These are phyloP conservation scores for Veloboletus limbatus DNA, from an alignment of 1,284 basidiomycete genomes.

Conservation along the genomic window DNA sequence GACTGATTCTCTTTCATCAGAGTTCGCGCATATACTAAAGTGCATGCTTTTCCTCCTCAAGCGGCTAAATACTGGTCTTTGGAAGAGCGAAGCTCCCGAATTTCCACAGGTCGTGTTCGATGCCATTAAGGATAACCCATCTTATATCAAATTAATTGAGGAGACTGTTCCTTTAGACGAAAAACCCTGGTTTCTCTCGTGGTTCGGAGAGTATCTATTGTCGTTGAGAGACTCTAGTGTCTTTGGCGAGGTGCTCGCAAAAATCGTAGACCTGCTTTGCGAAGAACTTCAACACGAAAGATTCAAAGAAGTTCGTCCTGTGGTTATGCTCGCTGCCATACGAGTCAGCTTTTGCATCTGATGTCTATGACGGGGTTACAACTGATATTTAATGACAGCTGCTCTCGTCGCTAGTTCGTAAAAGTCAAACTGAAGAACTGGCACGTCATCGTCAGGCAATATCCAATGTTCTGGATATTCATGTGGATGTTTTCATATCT, in stretches of 20 bases:
- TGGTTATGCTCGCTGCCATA: slow-evolving; percentile 56
- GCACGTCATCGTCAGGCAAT: slow-evolving; percentile 33
- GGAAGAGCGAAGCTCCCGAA: slow-evolving; percentile 64
- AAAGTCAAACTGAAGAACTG: slow-evolving; percentile 33
- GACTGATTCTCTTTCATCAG: slow-evolving; percentile 37
- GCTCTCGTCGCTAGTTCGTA: slow-evolving; percentile 30
- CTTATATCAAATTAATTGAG: slow-evolving; percentile 53
- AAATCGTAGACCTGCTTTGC: slow-evolving; percentile 67
- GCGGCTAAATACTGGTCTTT: slow-evolving; percentile 53
- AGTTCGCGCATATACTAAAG: slow-evolving; percentile 62
- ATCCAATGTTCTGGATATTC: slow-evolving; percentile 51
- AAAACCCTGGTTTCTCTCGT: slow-evolving; percentile 47
- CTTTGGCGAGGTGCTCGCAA: slow-evolving; percentile 69
- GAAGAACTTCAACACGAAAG: slow-evolving; percentile 77
- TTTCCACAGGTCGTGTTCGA: slow-evolving; percentile 77
- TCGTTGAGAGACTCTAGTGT: slow-evolving; percentile 49
- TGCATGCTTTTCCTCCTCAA: slow-evolving; percentile 56
- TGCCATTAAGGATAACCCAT: slow-evolving; percentile 75
- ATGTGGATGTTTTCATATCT: slow-evolving; percentile 54
- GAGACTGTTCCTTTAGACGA: slow-evolving; percentile 35
- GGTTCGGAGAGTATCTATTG: slow-evolving; percentile 57
- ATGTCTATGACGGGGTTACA: slow-evolving; percentile 3
- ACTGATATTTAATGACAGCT: slow-evolving; percentile 26
- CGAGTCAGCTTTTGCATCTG: slow-evolving; percentile 47
- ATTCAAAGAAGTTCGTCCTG: slow-evolving; percentile 55